Evolutionary conservation across 768 basidiomycete genomes (phyloP).

Genomic region (Leccinum variicolor): DNA sequence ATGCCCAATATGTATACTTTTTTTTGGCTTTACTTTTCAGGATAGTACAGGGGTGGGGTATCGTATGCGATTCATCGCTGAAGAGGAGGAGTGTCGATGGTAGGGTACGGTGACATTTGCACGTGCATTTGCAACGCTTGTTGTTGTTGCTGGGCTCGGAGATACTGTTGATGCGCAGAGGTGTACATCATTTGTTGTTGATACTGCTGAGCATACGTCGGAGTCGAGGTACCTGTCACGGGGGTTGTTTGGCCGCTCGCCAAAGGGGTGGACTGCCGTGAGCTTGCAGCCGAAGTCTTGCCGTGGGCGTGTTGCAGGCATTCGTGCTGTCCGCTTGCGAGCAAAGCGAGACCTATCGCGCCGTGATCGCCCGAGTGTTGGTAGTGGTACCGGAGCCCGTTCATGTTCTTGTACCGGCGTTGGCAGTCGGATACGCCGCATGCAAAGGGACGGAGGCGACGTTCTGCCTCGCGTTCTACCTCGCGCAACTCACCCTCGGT

Average conservation of each 20-base stretch:
- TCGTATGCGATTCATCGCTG: constrained; percentile 15
- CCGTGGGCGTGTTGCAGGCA: constrained; percentile 40
- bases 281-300: constrained; percentile 29
- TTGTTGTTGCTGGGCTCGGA: constrained; percentile 33
- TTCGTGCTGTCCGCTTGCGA: constrained; percentile 72
- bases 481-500: constrained; percentile 64
- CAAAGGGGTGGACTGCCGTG: constrained; percentile 31
- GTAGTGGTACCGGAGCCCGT: constrained; percentile 94
- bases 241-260: constrained; percentile 32
- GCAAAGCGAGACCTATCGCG: constrained; percentile 77
- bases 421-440: constrained; percentile 86
- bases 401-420: constrained; percentile 98
- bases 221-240: constrained; percentile 27
- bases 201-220: constrained; percentile 32
- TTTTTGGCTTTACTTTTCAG: constrained; percentile 29
- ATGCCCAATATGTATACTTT: constrained; percentile 36
- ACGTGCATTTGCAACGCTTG: constrained; percentile 31
- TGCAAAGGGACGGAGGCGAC: constrained; percentile 77
- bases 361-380: constrained; percentile 97
- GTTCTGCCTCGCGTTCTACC: constrained; percentile 82
- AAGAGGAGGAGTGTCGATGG: constrained; percentile 10
- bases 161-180: constrained; percentile 36
- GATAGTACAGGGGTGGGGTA: constrained; percentile 7
- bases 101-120: constrained; percentile 22
- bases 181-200: constrained; percentile 37